Percentiles rank a stretch among this genome's conserved stretches.
phyloP scores from a whole-genome alignment of 176 grass and related monocot genomes.

The Cenchrus purpureus region DNA sequence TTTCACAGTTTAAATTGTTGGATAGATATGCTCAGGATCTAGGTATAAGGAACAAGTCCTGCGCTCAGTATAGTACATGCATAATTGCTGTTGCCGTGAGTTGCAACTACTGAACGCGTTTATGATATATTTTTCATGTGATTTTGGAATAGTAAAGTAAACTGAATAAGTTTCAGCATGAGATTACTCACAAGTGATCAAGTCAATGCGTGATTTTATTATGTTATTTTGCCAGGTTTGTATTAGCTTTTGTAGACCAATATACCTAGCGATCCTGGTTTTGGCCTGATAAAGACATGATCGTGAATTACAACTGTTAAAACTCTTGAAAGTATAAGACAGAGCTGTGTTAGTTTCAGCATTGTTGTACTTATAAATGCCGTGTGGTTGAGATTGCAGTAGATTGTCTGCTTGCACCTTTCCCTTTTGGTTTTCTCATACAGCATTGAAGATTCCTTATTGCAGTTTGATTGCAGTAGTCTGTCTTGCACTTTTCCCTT shows the following conservation, averaged over 20 bases:
- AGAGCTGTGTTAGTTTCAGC: not conserved
- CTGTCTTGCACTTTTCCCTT: not conserved
- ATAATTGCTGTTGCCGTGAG: not conserved
- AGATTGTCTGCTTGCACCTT: not conserved
- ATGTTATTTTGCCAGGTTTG: not conserved
- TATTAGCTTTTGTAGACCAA: not conserved
- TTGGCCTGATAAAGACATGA: not conserved
- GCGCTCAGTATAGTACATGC: not conserved
- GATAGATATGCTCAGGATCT: not conserved
- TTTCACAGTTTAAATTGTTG: conserved; percentile 19
- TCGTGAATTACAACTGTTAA: conserved; percentile 1
- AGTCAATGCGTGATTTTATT: not conserved
- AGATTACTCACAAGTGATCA: not conserved
- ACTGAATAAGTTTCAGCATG: not conserved
- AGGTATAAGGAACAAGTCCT: not conserved
- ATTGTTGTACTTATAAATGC: not conserved
- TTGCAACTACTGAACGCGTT: not conserved
- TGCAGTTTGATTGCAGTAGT: not conserved
- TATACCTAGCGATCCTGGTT: not conserved
- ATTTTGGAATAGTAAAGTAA: conserved; percentile 10
- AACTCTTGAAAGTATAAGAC: not conserved
- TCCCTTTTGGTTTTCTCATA: not conserved
- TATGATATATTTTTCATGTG: not conserved
- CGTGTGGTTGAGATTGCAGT: not conserved
- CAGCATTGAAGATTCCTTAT: not conserved